Conservation (phyloP, 2,329 filamentous ascomycete species). For the Elsinoe australis region DNA sequence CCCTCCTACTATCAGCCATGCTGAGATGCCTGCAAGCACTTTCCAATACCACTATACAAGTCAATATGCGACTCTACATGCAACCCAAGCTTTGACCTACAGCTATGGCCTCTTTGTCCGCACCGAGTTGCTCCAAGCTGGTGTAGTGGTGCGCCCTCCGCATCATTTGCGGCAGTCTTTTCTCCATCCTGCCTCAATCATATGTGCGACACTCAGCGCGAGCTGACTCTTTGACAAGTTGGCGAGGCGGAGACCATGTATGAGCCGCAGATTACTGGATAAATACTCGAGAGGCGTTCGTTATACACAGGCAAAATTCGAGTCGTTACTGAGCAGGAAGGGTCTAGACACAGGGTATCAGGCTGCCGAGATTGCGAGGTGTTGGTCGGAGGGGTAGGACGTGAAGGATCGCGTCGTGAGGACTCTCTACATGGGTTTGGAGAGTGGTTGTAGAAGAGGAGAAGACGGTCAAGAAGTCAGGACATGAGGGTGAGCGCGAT, state of each 20-base stretch:
- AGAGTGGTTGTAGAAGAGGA: neutral
- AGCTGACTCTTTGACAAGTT: conserved; percentile 2
- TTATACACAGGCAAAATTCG: neutral
- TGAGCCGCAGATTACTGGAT: neutral
- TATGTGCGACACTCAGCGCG: conserved; percentile 11
- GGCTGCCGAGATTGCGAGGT: conserved; percentile 8
- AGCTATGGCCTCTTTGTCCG: conserved; percentile 21
- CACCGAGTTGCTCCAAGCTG: conserved; percentile 24
- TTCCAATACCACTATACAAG: conserved; percentile 42
- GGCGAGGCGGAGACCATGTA: neutral
- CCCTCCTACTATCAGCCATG: conserved; percentile 44
- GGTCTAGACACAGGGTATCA: conserved; percentile 12
- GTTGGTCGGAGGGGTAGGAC: conserved; percentile 7
- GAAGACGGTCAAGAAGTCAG: neutral
- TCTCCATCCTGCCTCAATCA: conserved; percentile 10
- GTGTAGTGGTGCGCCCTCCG: conserved; percentile 26
- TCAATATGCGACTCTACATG: conserved; percentile 9
- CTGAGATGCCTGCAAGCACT: conserved; percentile 36
- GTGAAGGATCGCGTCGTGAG: neutral
- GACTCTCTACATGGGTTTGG: neutral
- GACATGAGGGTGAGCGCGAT: neutral
- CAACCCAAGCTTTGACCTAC: neutral
- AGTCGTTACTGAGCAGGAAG: neutral
- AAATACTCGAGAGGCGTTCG: neutral
- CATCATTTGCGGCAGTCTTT: conserved; percentile 21